Evolutionary conservation across 1,284 basidiomycete species (phyloP).

Genomic region (Dichomitus squalens): DNA sequence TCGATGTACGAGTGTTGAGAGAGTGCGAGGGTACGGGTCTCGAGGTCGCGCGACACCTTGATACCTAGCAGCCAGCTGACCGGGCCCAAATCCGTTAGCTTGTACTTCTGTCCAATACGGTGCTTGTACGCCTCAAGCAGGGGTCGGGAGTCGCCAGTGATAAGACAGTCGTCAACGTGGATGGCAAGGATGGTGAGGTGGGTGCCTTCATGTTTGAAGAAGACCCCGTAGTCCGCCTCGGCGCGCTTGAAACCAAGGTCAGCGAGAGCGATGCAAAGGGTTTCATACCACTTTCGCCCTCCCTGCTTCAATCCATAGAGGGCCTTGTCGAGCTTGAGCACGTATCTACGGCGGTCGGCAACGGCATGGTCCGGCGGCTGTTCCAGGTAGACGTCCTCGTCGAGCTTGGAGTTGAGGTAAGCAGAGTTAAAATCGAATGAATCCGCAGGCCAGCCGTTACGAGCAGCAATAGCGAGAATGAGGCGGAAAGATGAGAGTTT

Average conservation of each 20-base stretch:
- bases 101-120: conserved; percentile 28
- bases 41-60: conserved; percentile 31
- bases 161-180: conserved; percentile 36
- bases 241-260: conserved; percentile 21
- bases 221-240: conserved; percentile 25
- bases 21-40: conserved; percentile 24
- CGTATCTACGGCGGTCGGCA: background rate
- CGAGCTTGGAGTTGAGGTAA: conserved; percentile 41
- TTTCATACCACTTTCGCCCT: conserved; percentile 24
- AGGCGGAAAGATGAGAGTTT: conserved; percentile 30
- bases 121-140: conserved; percentile 27
- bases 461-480: conserved; percentile 35
- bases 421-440: conserved; percentile 45
- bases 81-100: conserved; percentile 35
- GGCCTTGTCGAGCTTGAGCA: conserved; percentile 17
- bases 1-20: conserved; percentile 30
- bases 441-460: conserved; percentile 35
- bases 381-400: conserved; percentile 34
- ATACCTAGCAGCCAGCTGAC: conserved; percentile 37
- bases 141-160: conserved; percentile 17
- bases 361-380: conserved; percentile 34
- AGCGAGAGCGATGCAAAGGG: conserved; percentile 8
- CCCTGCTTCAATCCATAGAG: conserved; percentile 33
- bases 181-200: conserved; percentile 25
- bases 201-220: conserved; percentile 4